Evolutionary conservation across 2,329 filamentous ascomycete species (phyloP), one percentile per base, ranked within the genome.

Genomic region (Sphaerulina vaccinii): DNA sequence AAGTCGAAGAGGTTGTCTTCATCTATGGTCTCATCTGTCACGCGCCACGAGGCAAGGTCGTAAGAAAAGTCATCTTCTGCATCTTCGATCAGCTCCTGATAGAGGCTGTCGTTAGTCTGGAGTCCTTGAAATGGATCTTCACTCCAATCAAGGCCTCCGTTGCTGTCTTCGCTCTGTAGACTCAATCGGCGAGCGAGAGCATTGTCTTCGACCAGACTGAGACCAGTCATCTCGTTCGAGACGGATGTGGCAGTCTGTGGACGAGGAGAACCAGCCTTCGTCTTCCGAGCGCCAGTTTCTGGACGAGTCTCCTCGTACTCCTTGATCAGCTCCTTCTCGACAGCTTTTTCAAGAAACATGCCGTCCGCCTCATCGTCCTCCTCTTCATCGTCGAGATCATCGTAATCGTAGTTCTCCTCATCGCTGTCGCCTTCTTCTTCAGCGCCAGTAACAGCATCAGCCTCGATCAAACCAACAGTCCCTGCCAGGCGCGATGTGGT

Each of bases 331-430:
- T 67, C 64, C 19, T 56, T 44, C 53, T 66, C 65, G 1, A 60
- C 62, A 16, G 57, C 56, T 27, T 55, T 60, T 38, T 62, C 41
- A 11, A 65, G 48, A 36, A 63, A 59, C 22, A 62, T 58, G 24
- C 60, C 57, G 10, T 61, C 61, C 16, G 51, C 57, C 19, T 62
- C 60, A n/a, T 61, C 59, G 40, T 57, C 59, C 39, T 68, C 64
- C 49, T 65, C 68, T 16, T 67, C 60, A 8, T 63, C 58, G 22
- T 68, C 61, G 18, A 68, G 56, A 3, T 41, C 68, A 15, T 52
- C 62, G 44, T 69, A 68, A 15, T 52, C 62, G 44, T 69, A 68
- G 38, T 64, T 65, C 8, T 68, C 57, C 19, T 62, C 59, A 23
- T 66, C 58, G 37, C 56, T 58, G 36, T 60, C 58, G 29, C 52